Conservation (phyloP, 495 filamentous ascomycete species). For the Clohesyomyces aquaticus region DNA sequence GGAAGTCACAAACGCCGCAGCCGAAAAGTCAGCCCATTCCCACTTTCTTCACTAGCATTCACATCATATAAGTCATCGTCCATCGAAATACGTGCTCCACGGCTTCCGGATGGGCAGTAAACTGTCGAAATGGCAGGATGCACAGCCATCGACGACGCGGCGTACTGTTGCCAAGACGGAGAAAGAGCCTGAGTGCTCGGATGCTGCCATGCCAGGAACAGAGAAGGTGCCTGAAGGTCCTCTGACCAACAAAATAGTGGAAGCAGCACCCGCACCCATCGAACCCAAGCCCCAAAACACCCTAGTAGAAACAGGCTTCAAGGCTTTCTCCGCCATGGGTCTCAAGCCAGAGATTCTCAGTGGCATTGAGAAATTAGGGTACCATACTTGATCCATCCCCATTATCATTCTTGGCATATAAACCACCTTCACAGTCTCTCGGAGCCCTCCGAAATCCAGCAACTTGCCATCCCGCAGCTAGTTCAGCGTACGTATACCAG, state of each 20-base stretch:
- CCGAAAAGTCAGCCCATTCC: background rate
- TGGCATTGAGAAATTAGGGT: conserved; percentile 4
- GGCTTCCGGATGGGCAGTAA: background rate
- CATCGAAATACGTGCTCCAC: background rate
- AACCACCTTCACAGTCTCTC: conserved; percentile 1
- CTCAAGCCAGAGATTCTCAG: conserved; percentile 1
- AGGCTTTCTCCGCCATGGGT: conserved; percentile 2
- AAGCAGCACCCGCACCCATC: no score
- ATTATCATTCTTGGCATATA: background rate
- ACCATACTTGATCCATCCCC: background rate
- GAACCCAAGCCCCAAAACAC: background rate
- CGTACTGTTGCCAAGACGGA: no score
- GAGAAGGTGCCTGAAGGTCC: background rate
- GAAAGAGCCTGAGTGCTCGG: no score
- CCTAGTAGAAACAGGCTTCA: background rate
- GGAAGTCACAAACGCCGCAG: background rate
- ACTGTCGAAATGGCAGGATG: no score
- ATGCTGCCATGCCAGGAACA: background rate
- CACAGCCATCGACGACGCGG: no score
- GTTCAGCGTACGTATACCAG: conserved; percentile 2
- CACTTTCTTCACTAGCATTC: background rate
- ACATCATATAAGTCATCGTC: no score
- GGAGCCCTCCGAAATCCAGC: conserved; percentile 11
- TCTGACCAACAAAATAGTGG: no score
- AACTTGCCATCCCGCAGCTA: conserved; percentile 4